A percentile compares a stretch with the other conserved stretches of the same genome.
phyloP scores from a whole-genome alignment of 352 stramenopile species.

The Globisporangium takayamanum region DNA sequence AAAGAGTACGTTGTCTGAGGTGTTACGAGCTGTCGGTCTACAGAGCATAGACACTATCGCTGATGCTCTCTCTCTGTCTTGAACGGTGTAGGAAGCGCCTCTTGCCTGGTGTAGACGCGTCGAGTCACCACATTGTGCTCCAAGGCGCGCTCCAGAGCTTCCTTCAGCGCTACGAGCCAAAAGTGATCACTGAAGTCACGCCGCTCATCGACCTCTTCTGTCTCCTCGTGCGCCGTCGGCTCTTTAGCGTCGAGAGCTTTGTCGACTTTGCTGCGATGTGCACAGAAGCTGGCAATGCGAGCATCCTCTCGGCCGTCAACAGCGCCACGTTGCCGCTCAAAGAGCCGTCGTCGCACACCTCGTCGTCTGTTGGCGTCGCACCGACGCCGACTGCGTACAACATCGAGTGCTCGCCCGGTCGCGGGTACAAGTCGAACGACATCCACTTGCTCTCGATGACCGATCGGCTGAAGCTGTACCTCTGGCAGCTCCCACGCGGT shows the following conservation, averaged over 20 bases:
- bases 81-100: constrained; percentile 30
- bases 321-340: constrained; percentile 12
- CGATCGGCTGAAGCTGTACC: constrained; percentile 68
- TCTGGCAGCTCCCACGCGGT: constrained; percentile 79
- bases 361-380: constrained; percentile 12
- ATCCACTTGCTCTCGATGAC: constrained; percentile 55
- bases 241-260: constrained; percentile 72
- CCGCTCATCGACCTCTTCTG: constrained; percentile 81
- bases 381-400: constrained; percentile 75
- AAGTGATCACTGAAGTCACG: constrained; percentile 67
- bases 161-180: constrained; percentile 68
- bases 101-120: constrained; percentile 26
- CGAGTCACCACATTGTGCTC: constrained; percentile 62
- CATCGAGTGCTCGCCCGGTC: constrained; percentile 77
- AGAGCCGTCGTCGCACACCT: constrained; percentile 21
- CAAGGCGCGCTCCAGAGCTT: constrained; percentile 74
- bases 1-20: constrained; percentile 34
- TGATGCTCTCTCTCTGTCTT: background rate
- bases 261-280: constrained; percentile 60
- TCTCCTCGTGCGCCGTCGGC: constrained; percentile 57
- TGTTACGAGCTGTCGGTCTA: constrained; percentile 1
- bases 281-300: constrained; percentile 29
- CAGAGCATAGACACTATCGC: background rate
- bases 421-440: constrained; percentile 79
- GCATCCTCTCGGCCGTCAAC: constrained; percentile 15